phyloP scores from a whole-genome alignment of 805 yeast genomes.

The Ogataea degrootiae region DNA sequence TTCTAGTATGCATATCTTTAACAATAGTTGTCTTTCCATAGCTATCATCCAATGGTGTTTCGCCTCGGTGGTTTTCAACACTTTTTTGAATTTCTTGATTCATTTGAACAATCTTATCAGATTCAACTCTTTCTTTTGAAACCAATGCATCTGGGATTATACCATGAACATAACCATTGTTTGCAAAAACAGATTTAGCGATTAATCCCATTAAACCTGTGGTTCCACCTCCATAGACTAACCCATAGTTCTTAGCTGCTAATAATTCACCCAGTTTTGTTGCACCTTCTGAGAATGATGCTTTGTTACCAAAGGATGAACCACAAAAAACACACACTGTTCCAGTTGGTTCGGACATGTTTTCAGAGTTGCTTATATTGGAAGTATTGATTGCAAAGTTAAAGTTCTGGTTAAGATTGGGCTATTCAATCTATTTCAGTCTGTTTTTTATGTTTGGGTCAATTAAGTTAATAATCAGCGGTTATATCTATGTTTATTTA shows the following conservation, averaged over 20 bases:
- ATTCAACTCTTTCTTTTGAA: constrained; percentile 54
- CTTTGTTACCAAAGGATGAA: constrained; percentile 63
- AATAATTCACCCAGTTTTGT: constrained; percentile 53
- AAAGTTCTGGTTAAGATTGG: no score
- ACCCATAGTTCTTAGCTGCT: constrained; percentile 59
- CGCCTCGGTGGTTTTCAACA: constrained; percentile 58
- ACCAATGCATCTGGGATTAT: constrained; percentile 83
- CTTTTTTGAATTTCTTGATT: constrained; percentile 44
- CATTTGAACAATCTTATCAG: constrained; percentile 30
- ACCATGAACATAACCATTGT: constrained; percentile 72
- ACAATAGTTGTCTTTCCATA: constrained; percentile 83
- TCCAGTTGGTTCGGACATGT: constrained; percentile 24
- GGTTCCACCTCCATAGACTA: constrained; percentile 89
- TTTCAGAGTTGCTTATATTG: neutral
- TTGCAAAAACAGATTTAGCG: constrained; percentile 56
- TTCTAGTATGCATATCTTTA: constrained; percentile 84
- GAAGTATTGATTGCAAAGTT: no score
- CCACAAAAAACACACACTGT: constrained; percentile 85
- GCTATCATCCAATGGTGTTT: constrained; percentile 54
- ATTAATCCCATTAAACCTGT: constrained; percentile 79
- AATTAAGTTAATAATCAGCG: no score
- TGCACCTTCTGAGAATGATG: constrained; percentile 48
- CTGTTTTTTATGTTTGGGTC: no score
- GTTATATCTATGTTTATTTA: no score
- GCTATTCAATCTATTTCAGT: no score